phyloP scores from a whole-genome alignment of 1,139 yeast species.

The Scheffersomyces parashehatae region DNA sequence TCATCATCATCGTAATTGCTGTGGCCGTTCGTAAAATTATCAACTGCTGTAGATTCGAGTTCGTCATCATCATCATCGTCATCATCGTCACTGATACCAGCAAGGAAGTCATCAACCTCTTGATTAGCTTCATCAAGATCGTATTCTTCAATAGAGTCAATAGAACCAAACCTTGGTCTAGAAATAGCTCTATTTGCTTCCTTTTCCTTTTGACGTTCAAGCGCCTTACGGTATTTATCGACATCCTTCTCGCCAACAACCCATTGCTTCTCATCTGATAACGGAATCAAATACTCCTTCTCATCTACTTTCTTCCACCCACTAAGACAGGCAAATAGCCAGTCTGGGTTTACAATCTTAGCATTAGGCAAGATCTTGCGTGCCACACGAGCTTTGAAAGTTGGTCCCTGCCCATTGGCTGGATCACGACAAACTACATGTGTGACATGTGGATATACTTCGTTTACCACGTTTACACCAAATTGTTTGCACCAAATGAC shows the following conservation, averaged over 20 bases:
- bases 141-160: conserved; percentile 37
- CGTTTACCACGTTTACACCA: conserved; percentile 83
- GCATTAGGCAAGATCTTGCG: conserved; percentile 63
- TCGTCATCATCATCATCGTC: conserved; percentile 38
- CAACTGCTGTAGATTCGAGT: conserved; percentile 15
- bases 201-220: conserved; percentile 22
- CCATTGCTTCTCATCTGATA: conserved; percentile 44
- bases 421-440: conserved; percentile 83
- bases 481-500: conserved; percentile 91
- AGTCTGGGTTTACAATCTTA: conserved; percentile 85
- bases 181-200: conserved; percentile 10
- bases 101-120: conserved; percentile 62
- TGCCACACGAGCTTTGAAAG: conserved; percentile 76
- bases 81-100: conserved; percentile 54
- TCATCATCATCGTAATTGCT: conserved; percentile 12
- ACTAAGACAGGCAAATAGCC: conserved; percentile 87
- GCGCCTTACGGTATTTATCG: conserved; percentile 39
- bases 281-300: conserved; percentile 54
- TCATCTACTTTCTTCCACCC: conserved; percentile 76
- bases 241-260: conserved; percentile 44
- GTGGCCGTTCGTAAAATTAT: conserved; percentile 15
- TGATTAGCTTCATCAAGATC: conserved; percentile 58
- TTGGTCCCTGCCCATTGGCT: conserved; percentile 33
- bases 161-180: conserved; percentile 28
- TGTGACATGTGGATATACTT: conserved; percentile 74